Evolutionary conservation across 2,329 filamentous ascomycete genomes (phyloP), one percentile per base, ranked within the genome.

Genomic region (Neobulgaria alba): DNA sequence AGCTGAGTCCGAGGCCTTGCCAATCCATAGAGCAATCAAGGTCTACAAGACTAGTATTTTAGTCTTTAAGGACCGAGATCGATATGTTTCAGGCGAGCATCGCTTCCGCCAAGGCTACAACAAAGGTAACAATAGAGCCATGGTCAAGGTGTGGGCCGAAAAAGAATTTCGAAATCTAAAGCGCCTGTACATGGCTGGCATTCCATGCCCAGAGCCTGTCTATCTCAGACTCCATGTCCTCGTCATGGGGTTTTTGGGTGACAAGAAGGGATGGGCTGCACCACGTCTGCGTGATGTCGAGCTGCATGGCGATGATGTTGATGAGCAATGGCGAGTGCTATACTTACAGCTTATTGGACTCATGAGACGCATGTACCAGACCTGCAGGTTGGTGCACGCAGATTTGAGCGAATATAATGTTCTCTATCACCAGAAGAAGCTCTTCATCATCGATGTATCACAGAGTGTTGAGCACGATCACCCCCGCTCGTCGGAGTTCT

Each of bases 401-500:
- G 92, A 98, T 75, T 62, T 98, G 60, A 94, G 86, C 69, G 92
- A 98, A 72, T 98, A 98, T 75, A 98, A 98, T 58, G 77, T 96
- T 38, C 73, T 98, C 15, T 98, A 93, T 67, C 75, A 95, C 67
- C 73, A 87, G 42, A 71, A 77, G 43, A 78, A 77, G 54, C 76
- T 95, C 1, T 95, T 86, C 69, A 83, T 98, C 57, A 98, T 98
- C 61, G 92, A 98, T 63, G 92, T 98, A 32, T 95, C 87, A 41
- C 92, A 98, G 67, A 92, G 85, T 58, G 92, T 98, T 15, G 93
- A 96, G 67, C 89, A 93, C 53, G 90, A 96, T 54, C 92, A 98
- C 62, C 92, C 92, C 0, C 77, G 86, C 43, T 90, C 85, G 2
- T 72, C 94, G 20, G 90, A 96, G 60, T 98, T 98, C 59, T 64